A percentile compares a stretch with the other conserved stretches of the same genome.
Conservation (phyloP, 148 eudicot species). For the Heliamphora exappendiculata region DNA sequence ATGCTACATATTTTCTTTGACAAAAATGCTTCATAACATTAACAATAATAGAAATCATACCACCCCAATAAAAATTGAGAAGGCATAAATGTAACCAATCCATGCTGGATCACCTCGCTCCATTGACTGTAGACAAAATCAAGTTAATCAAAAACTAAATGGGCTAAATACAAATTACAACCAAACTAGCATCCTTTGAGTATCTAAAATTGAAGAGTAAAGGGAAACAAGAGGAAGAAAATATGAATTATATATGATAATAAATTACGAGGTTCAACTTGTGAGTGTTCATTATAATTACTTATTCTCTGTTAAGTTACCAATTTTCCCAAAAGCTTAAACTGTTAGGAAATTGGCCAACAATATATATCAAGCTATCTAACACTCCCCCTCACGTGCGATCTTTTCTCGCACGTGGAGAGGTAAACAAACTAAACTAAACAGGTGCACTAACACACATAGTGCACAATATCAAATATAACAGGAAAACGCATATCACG, state of each 20-base stretch:
- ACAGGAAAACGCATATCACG: too few species aligned
- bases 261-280: background rate
- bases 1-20: background rate
- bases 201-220: background rate
- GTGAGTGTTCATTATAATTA: background rate
- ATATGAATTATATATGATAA: background rate
- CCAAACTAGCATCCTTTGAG: background rate
- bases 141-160: background rate
- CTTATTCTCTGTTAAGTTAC: background rate
- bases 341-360: too few species aligned
- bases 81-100: slow-evolving; percentile 88
- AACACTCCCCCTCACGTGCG: too few species aligned
- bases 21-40: background rate
- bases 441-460: too few species aligned
- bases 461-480: too few species aligned
- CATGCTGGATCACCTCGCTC: slow-evolving; percentile 93
- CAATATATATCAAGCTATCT: too few species aligned
- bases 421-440: too few species aligned
- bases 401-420: too few species aligned
- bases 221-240: background rate
- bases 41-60: slow-evolving; percentile 41
- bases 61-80: slow-evolving; percentile 87
- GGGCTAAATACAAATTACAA: background rate
- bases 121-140: slow-evolving; percentile 63
- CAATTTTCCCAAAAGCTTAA: too few species aligned